phyloP scores from a whole-genome alignment of 2,329 filamentous ascomycete species.

The Akanthomyces muscarius region DNA sequence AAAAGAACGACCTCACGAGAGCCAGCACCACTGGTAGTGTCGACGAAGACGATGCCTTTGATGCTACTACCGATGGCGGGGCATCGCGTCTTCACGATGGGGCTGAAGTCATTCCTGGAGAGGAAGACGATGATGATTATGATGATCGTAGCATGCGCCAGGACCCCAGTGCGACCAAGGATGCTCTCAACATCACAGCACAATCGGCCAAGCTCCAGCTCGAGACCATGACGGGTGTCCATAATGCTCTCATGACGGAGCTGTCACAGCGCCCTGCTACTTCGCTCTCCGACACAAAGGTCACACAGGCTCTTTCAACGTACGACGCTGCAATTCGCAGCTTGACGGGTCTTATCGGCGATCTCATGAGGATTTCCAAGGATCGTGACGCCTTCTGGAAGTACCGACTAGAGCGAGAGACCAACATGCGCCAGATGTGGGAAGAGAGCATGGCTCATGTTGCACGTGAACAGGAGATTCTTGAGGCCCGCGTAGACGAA shows the following conservation, averaged over 20 bases:
- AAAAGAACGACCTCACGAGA: constrained; percentile 35
- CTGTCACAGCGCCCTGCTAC: constrained; percentile 61
- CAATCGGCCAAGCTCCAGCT: constrained; percentile 92
- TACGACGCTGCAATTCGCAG: constrained; percentile 90
- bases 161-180: constrained; percentile 70
- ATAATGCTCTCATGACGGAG: constrained; percentile 73
- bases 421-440: constrained; percentile 91
- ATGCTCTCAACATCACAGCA: constrained; percentile 94
- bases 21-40: constrained; percentile 46
- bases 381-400: constrained; percentile 98
- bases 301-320: constrained; percentile 72
- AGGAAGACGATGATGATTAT: constrained; percentile 68
- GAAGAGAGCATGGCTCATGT: constrained; percentile 98
- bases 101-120: constrained; percentile 34
- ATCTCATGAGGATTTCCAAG: constrained; percentile 85
- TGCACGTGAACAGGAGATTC: constrained; percentile 87
- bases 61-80: constrained; percentile 44
- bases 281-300: constrained; percentile 69
- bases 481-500: constrained; percentile 83
- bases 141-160: constrained; percentile 75
- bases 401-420: constrained; percentile 85
- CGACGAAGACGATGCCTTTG: constrained; percentile 51
- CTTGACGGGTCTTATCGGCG: constrained; percentile 76
- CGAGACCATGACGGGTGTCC: constrained; percentile 82
- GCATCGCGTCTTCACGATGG: constrained; percentile 35